Percentiles rank a stretch among this genome's conserved stretches.
These are phyloP conservation scores for Colletotrichum costaricense DNA, from an alignment of 2,329 filamentous ascomycete genomes.

Conservation along the genomic window DNA sequence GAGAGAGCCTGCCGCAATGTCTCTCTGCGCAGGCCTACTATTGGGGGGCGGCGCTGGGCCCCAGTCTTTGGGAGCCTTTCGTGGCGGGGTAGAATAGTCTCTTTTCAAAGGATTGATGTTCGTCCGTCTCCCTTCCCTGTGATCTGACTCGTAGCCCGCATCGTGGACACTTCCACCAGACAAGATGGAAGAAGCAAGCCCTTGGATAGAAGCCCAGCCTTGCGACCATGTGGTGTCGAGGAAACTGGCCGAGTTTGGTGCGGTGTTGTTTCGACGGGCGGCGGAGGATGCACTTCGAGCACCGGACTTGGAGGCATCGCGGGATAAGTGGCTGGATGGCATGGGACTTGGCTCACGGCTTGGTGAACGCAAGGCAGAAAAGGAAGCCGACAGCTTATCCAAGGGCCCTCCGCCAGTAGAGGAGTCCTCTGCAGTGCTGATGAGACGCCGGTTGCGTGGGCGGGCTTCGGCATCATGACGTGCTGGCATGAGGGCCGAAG, in stretches of 20 bases:
- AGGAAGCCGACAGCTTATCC: slow-evolving; percentile 32
- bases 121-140: slow-evolving; percentile 23
- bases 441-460: slow-evolving; percentile 62
- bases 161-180: slow-evolving; percentile 45
- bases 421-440: slow-evolving; percentile 44
- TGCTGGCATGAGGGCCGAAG: slow-evolving; percentile 57
- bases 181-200: slow-evolving; percentile 61
- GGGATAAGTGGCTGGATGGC: slow-evolving; percentile 49
- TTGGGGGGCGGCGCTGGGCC: slow-evolving; percentile 60
- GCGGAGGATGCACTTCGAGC: slow-evolving; percentile 7
- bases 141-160: slow-evolving; percentile 34
- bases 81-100: slow-evolving; percentile 31
- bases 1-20: slow-evolving; percentile 66
- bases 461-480: slow-evolving; percentile 57
- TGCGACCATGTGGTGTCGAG: slow-evolving; percentile 64
- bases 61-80: slow-evolving; percentile 53
- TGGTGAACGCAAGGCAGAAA: slow-evolving; percentile 47
- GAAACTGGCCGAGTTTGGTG: slow-evolving; percentile 52
- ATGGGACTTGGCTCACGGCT: slow-evolving; percentile 62
- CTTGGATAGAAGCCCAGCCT: slow-evolving; percentile 67
- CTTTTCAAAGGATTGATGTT: slow-evolving; percentile 25
- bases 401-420: slow-evolving; percentile 46
- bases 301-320: slow-evolving; percentile 4
- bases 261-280: slow-evolving; percentile 40
- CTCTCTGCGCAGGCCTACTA: slow-evolving; percentile 52